Base-by-base conservation (phyloP, 805 yeast genomes). In the Candida insectorum region DNA sequence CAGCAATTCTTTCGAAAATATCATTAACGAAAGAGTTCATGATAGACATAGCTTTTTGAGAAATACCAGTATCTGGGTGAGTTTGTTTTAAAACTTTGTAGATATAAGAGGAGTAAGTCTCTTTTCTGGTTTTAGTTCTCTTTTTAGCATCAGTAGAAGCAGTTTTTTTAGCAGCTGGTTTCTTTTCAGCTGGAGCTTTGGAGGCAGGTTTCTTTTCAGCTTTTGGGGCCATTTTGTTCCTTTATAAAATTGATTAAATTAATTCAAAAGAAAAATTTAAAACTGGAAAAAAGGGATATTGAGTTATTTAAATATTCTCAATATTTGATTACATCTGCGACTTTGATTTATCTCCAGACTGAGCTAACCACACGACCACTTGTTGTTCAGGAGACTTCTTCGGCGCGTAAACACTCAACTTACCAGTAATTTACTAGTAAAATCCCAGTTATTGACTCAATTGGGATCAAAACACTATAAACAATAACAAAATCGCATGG, bases 31-130 rank as follows among this genome's bases (percentile, higher is more conserved):
- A 91, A 29, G 97, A 91, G 85, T 91, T 91, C 91, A 91, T 82
- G 69, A 91, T 91, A 49, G 96, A 88, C 96, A 91, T 91, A 49
- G 97, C 96, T 69, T 87, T 85, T 74, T 88, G 95, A 56, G 97
- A 89, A 66, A 91, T 91, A 86, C 97, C 97, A 47, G 97, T 91
- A 69, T 91, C 97, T 69, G 97, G 97, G 73, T 91, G 97, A 44
- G 97, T 89, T 79, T 91, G 97, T 74, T 89, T 89, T 65, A 91
- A 83, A 51, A 89, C 97, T 75, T 91, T 91, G 93, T 89, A 91
- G 68, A 91, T 91, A 75, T 91, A 91, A 45, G 97, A 88, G 49
- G 96, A 87, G 78, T 88, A 91, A 49, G 97, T 87, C 75, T 91
- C 97, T 84, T 87, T 88, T 81, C 97, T 87, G 58, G 89, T 71